Conservation (phyloP, 1,139 yeast genomes). For the Scheffersomyces segobiensis region DNA sequence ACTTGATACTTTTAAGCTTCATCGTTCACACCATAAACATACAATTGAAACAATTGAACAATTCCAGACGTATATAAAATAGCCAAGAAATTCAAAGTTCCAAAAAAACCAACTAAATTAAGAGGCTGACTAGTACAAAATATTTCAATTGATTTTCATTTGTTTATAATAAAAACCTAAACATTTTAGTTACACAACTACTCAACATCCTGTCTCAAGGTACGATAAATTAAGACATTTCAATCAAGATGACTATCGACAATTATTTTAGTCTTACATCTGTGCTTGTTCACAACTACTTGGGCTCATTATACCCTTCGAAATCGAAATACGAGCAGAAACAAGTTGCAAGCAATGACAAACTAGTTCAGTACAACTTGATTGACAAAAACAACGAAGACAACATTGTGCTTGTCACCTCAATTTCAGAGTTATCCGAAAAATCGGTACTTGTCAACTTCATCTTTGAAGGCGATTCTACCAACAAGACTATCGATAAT, state of each 20-base stretch:
- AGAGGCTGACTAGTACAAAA: not conserved
- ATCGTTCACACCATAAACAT: not conserved
- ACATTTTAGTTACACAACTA: not conserved
- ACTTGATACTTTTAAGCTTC: not conserved
- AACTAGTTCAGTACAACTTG: constrained; percentile 17
- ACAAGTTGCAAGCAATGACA: constrained; percentile 11
- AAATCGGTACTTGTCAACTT: constrained; percentile 16
- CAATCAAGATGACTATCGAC: constrained; percentile 12
- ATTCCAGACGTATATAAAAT: not conserved
- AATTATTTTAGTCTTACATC: constrained; percentile 27
- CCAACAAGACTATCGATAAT: constrained; percentile 17
- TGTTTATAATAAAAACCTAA: not conserved
- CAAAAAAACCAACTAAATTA: not conserved
- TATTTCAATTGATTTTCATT: not conserved
- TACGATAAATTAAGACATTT: not conserved
- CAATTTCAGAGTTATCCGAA: constrained; percentile 13
- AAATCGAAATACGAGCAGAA: constrained; percentile 5
- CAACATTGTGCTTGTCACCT: constrained; percentile 10
- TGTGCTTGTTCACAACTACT: constrained; percentile 25
- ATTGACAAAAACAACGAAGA: constrained; percentile 6
- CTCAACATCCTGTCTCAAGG: not conserved
- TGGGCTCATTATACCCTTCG: constrained; percentile 17
- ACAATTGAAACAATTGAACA: not conserved
- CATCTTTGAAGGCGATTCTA: constrained; percentile 11
- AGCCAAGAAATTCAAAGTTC: not conserved